Evolutionary conservation across 345 rosid genomes (phyloP).

Genomic region (Acer campestre): DNA sequence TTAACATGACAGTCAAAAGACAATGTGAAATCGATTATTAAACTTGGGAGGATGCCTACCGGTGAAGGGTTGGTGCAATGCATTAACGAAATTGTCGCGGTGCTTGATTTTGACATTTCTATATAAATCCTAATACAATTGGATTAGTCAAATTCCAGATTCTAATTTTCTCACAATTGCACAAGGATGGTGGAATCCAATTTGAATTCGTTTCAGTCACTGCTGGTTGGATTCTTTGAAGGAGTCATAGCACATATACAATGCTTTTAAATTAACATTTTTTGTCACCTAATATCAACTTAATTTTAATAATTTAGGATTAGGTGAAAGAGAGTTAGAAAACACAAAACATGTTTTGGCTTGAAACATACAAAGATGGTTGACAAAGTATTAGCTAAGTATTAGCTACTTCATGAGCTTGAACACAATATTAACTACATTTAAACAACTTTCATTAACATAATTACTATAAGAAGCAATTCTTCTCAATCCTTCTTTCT

Average conservation of each 20-base stretch:
- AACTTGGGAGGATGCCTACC: conserved; percentile 11
- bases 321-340: background rate
- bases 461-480: conserved; percentile 25
- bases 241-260: background rate
- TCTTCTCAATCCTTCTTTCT: background rate
- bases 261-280: background rate
- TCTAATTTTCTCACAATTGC: background rate
- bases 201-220: background rate
- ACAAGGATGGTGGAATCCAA: background rate
- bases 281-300: background rate
- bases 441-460: conserved; percentile 26
- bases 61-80: conserved; percentile 20
- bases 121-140: background rate
- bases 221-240: background rate
- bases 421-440: conserved; percentile 15
- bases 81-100: conserved; percentile 1
- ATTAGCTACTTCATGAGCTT: conserved; percentile 30
- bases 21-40: conserved; percentile 12
- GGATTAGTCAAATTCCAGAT: background rate
- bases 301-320: background rate
- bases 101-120: conserved; percentile 6
- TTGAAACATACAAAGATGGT: conserved; percentile 40
- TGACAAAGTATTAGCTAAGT: conserved; percentile 24
- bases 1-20: conserved; percentile 17
- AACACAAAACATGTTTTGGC: conserved; percentile 8